Evolutionary conservation across 1,284 basidiomycete genomes (phyloP).

Genomic region (Malassezia japonica): DNA sequence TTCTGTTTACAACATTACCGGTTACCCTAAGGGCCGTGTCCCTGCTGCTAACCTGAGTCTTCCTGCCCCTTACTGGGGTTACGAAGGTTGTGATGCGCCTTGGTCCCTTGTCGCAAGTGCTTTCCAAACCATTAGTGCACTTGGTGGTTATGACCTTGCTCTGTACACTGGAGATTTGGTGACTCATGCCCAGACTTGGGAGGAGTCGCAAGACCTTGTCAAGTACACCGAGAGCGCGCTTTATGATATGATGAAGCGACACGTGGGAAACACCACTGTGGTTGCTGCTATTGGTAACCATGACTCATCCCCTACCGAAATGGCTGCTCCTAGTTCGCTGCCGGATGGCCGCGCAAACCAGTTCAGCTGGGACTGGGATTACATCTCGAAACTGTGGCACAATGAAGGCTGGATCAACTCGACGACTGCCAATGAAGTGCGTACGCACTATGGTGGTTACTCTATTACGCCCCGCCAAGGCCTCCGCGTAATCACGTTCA

Average conservation of each 20-base stretch:
- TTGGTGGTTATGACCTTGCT: conserved; percentile 59
- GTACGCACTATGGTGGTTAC: conserved; percentile 65
- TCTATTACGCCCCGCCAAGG: conserved; percentile 62
- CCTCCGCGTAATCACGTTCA: conserved; percentile 63
- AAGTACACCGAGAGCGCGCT: conserved; percentile 36
- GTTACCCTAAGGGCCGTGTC: conserved; percentile 23
- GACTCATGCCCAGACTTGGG: conserved; percentile 49
- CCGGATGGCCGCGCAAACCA: conserved; percentile 31
- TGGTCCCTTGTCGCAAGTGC: conserved; percentile 59
- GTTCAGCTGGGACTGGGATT: conserved; percentile 42
- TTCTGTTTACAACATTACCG: conserved; percentile 53
- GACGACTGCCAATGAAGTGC: conserved; percentile 56
- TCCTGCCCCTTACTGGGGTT: conserved; percentile 40
- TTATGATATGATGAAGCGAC: conserved; percentile 28
- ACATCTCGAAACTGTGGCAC: conserved; percentile 17
- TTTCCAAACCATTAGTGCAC: conserved; percentile 60
- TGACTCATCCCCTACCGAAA: conserved; percentile 34
- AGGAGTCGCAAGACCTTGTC: conserved; percentile 35
- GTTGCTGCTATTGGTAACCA: conserved; percentile 44
- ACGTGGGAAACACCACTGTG: conserved; percentile 35
- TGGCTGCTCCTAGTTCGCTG: conserved; percentile 24
- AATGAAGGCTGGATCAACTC: conserved; percentile 61
- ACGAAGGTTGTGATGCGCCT: conserved; percentile 59
- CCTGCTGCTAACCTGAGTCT: conserved; percentile 24
- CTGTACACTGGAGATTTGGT: conserved; percentile 69